Base-by-base conservation (phyloP, 805 yeast genomes). In the Spathaspora gorwiae region DNA sequence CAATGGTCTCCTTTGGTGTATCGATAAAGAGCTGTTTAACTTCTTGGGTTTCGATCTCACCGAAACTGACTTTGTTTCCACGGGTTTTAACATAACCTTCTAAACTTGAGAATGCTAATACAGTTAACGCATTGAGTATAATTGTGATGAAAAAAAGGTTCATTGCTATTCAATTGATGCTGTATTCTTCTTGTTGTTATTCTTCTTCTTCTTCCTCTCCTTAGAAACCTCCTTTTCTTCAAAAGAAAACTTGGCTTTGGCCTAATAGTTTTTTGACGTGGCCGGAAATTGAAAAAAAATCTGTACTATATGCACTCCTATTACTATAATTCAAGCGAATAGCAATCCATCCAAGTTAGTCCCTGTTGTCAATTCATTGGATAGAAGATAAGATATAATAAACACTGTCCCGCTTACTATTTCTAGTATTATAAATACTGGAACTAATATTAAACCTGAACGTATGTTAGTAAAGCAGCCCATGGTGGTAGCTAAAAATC, bases 1-100 rank as follows among this genome's bases (percentile, higher is more conserved):
- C 63, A 24, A 71, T 47, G 37, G 49, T 54, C 45, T 68, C 74
- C 46, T 60, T 64, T 26, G 64, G 57, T 5, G 61, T 47, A n/a
- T 61, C 65, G 41, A 70, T 43, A 3, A 55, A 37, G 31, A 68
- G 53, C 44, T 54, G 61, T 42, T 62, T 62, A 35, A 65, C 50
- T 50, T 61, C 67, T 37, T 53, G 58, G 26, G 69, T 59, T 40
- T 57, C 57, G 35, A 63, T 37, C 42, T 64, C 68, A 5, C 71
- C 72, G 38, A 61, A 54, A 27, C 55, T 48, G 37, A 63, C 53
- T 15, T 49, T 43, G 13, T 57, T 46, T 19, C 53, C 55, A 31
- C 58, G 61, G 37, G 68, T 55, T 14, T 54, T 52, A 14, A 70
- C 58, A 9, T 59, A 42, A 1, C 72, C 73, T 37, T 58, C 55